These are phyloP conservation scores for Yarrowia keelungensis DNA, from an alignment of 805 yeast species.

Conservation along the genomic window DNA sequence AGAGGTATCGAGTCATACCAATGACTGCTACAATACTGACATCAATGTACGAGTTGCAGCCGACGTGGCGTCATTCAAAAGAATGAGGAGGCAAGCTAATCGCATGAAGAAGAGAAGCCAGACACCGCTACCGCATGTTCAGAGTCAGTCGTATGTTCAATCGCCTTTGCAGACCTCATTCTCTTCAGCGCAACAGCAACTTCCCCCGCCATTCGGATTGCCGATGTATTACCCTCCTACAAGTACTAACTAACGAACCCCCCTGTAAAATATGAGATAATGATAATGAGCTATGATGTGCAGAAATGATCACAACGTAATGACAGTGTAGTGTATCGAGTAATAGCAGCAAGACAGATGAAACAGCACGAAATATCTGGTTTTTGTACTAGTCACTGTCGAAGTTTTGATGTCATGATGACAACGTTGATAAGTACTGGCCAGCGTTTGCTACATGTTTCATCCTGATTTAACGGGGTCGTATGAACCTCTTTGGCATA, in stretches of 20 bases:
- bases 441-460: no score
- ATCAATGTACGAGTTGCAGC: constrained; percentile 9
- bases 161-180: no score
- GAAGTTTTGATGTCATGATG: no score
- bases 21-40: constrained; percentile 28
- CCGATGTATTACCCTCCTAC: constrained; percentile 3
- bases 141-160: no score
- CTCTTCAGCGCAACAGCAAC: neutral
- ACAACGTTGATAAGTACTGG: no score
- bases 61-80: constrained; percentile 16
- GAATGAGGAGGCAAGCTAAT: constrained; percentile 13
- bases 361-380: no score
- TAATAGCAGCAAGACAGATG: no score
- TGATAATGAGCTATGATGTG: constrained; percentile 28
- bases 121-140: neutral
- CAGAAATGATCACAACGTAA: neutral
- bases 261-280: constrained; percentile 22
- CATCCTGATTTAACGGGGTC: no score
- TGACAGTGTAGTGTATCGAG: no score
- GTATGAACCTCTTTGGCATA: no score
- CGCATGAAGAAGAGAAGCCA: constrained; percentile 7
- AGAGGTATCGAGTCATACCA: constrained; percentile 10
- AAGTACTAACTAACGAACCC: constrained; percentile 23
- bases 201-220: neutral
- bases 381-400: no score